Evolutionary conservation across 164 flowering plant species (phyloP).

Genomic region (Chimonanthus salicifolius): DNA sequence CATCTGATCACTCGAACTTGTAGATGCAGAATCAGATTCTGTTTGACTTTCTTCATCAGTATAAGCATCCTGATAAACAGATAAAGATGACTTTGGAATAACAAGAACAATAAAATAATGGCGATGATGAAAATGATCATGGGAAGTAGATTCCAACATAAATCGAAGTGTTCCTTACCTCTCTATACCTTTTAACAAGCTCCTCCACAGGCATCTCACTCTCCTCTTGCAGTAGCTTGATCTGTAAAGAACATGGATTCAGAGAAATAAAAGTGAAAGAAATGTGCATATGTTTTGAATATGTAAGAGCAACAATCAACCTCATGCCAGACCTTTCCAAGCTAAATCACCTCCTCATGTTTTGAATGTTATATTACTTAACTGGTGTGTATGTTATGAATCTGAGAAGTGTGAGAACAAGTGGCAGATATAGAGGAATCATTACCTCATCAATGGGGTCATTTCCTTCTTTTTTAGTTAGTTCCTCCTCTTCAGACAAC

Average conservation of each 20-base stretch:
- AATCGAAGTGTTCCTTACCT: constrained; percentile 33
- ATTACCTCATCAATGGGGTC: constrained; percentile 71
- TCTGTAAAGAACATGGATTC: constrained; percentile 42
- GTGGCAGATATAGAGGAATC: not conserved
- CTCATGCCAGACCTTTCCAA: too few relatives aligned
- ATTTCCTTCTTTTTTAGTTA: constrained; percentile 60
- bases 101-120: too few relatives aligned
- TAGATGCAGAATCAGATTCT: constrained; percentile 50
- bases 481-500: constrained; percentile 81
- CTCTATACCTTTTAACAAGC: constrained; percentile 74
- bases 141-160: not conserved
- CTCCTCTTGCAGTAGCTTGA: constrained; percentile 80
- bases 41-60: constrained; percentile 28
- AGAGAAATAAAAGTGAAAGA: constrained; percentile 9
- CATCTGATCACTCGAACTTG: constrained; percentile 38
- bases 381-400: not conserved
- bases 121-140: constrained; percentile 1
- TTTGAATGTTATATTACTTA: not conserved
- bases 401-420: not conserved
- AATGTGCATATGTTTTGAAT: too few relatives aligned
- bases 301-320: too few relatives aligned
- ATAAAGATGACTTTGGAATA: constrained; percentile 2
- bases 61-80: constrained; percentile 29
- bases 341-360: not conserved
- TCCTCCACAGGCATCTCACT: constrained; percentile 85